A percentile compares a stretch with the other conserved stretches of the same genome.
These are phyloP conservation scores for Orobanche coerulescens DNA, from an alignment of 257 asterid genomes.

Conservation along the genomic window DNA sequence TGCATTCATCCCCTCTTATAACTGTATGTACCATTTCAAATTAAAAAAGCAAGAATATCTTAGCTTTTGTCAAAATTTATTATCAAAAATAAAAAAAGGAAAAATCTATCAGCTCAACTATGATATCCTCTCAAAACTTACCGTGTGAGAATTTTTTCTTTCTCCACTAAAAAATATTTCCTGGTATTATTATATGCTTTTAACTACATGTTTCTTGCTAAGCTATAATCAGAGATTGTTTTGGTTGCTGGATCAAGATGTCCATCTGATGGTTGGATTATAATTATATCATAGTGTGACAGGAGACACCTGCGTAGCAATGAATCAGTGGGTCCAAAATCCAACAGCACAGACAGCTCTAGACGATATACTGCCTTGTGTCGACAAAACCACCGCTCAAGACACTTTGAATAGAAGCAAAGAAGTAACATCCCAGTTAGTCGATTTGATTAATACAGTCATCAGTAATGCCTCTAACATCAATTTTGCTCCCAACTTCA, in stretches of 20 bases:
- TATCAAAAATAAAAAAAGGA: neutral
- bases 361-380: slow-evolving; percentile 77
- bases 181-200: too few species aligned
- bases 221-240: too few species aligned
- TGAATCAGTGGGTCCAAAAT: slow-evolving; percentile 78
- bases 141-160: too few species aligned
- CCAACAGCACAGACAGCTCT: slow-evolving; percentile 82
- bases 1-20: too few species aligned
- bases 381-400: slow-evolving; percentile 66
- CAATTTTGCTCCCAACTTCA: slow-evolving; percentile 66
- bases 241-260: too few species aligned
- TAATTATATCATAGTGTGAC: slow-evolving; percentile 46
- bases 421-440: slow-evolving; percentile 69
- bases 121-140: too few species aligned
- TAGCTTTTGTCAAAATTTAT: neutral
- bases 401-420: slow-evolving; percentile 58
- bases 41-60: too few species aligned
- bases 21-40: neutral
- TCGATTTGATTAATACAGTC: slow-evolving; percentile 49
- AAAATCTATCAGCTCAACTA: neutral
- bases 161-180: too few species aligned
- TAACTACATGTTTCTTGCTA: too few species aligned
- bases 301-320: slow-evolving; percentile 75
- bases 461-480: slow-evolving; percentile 75
- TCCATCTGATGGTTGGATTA: neutral